Base-by-base conservation (phyloP, 225 moss, liverwort and hornwort species). In the Anthoceros angustus region DNA sequence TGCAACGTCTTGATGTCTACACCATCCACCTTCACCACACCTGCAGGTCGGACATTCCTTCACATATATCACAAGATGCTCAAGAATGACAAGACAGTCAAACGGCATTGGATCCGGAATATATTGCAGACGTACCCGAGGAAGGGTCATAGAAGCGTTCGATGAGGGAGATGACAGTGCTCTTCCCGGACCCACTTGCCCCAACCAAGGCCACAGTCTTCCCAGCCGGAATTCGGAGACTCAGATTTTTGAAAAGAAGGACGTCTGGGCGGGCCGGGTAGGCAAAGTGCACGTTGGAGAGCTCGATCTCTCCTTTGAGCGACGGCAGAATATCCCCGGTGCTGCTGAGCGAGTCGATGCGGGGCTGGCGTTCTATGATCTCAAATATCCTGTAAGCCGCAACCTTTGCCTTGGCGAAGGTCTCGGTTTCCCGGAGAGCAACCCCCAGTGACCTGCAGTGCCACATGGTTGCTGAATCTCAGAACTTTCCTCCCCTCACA, bases 1-100 rank as follows among this genome's bases (percentile, higher is more conserved):
- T 80, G 80, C 41, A 80, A 11, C 18, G 74, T 71, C 70, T 71
- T 77, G 14, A 80, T 71, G 61, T 77, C 45, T 0, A 75, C 65
- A 4, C 77, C 80, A 42, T 80, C 80, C 20, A 80, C 25, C 64
- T 72, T 63, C 61, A 80, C 72, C 7, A 67, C 50, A 10, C 80
- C 80, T 67, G 46, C 71, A 43, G 12, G n/a, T n/a, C n/a, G n/a
- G n/a, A n/a, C n/a, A n/a, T n/a, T n/a, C n/a, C 43, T 45, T 45
- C 43, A 45, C 9, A 14, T 8, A 14, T 45, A 14, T 45, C 9
- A 9, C 14, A 45, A 9, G 14, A 45, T 45, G 43, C 43, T 45
- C 43, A 45, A 45, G 43, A 45, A 8, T 45, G 43, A 9, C n/a
- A n/a, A n/a, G n/a, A n/a, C n/a, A n/a, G n/a, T n/a, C n/a, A n/a